These are phyloP conservation scores for Salix caprea DNA, from an alignment of 345 rosid species.

Conservation along the genomic window DNA sequence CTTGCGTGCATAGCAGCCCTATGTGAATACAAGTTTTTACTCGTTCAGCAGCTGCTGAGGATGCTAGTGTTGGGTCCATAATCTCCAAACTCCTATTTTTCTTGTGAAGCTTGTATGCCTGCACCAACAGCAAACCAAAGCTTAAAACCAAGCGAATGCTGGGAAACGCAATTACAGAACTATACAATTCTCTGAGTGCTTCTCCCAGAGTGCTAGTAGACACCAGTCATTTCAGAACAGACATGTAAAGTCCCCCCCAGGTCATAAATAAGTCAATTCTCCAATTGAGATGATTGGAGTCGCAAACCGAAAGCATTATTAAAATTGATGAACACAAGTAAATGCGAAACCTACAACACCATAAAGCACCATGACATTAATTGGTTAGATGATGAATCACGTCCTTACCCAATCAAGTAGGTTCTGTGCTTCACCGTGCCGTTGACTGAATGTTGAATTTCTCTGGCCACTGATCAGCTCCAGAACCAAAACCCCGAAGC, in stretches of 20 bases:
- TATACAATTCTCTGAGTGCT: neutral
- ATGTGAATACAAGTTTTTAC: constrained; percentile 67
- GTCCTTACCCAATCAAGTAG: constrained; percentile 87
- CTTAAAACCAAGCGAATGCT: neutral
- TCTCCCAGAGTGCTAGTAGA: neutral
- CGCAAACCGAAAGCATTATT: neutral
- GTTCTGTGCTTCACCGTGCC: constrained; percentile 45
- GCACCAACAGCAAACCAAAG: constrained; percentile 12
- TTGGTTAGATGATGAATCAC: neutral
- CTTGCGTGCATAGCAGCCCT: constrained; percentile 79
- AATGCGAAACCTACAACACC: neutral
- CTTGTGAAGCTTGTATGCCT: constrained; percentile 75
- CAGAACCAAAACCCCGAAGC: constrained; percentile 90
- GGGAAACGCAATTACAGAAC: neutral
- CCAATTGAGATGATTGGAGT: neutral
- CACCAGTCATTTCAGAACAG: neutral
- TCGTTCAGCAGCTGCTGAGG: constrained; percentile 50
- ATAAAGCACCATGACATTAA: neutral
- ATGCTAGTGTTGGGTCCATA: constrained; percentile 50
- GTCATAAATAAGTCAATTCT: too few relatives aligned
- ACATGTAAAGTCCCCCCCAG: neutral
- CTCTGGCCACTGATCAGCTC: constrained; percentile 83
- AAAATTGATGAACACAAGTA: neutral
- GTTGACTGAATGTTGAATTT: constrained; percentile 54
- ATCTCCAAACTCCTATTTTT: constrained; percentile 64